Base-by-base conservation (phyloP, 2,329 filamentous ascomycete genomes). In the Alternaria angustiovoidea region DNA sequence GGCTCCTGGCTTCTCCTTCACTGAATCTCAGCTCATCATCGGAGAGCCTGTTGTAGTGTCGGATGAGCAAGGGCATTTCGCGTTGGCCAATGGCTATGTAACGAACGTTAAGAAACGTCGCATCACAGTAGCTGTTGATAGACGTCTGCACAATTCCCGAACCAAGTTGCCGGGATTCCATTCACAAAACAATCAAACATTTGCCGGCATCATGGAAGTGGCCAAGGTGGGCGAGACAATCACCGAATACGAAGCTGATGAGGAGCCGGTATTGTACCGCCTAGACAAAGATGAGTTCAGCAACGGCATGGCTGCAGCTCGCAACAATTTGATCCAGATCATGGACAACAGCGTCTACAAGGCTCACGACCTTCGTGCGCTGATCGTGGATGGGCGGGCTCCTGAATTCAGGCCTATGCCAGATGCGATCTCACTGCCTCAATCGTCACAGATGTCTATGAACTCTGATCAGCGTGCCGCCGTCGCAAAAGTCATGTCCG, bases 211-310 rank as follows among this genome's bases (percentile, higher is more conserved):
- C 65, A 97, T 97, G 92, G 91, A 96, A 66, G 89, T 96, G 26
- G 85, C 83, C 12, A 83, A 83, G 5, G 85, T 88, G 68, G 86
- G 74, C 14, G 71, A 73, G 18, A 44, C 62, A n/a, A 26, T 54
- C 5, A 43, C 55, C n/a, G 26, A 66, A 5, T 47, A 63, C 73
- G 61, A 83, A 82, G 36, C 80, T 1, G 82, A 84, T 59, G 82
- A 84, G 57, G 77, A 85, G 4, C 86, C 86, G 4, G 81, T 91
- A 6, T 84, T 88, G 49, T 99, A 97, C 71, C 90, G 95, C 24
- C 83, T 99, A 4, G 95, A 99, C 79, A 97, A 97, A 76, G 95
- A 99, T 71, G 95, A 99, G 74, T 99, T 99, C 79, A 96, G 93
- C 79, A 98, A 96, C 71, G 95, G 95, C 58, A 96, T 99, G 92